Evolutionary conservation across 257 asterid genomes (phyloP).

Genomic region (Linaria vulgaris): DNA sequence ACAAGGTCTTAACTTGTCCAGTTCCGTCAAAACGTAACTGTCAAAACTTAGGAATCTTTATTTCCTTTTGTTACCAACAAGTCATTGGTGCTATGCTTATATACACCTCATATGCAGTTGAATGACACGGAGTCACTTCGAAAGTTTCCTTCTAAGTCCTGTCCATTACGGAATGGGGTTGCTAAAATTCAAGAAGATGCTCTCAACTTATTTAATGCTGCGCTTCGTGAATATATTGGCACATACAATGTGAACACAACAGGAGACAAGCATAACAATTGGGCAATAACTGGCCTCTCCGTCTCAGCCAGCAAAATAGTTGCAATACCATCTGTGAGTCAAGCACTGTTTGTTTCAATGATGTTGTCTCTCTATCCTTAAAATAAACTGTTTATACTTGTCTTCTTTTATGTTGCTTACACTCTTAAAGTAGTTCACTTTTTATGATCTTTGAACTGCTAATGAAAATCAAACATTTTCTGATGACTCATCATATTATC

Average conservation of each 20-base stretch:
- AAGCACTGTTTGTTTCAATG: not conserved
- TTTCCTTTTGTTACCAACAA: constrained; percentile 17
- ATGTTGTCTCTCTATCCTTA: not conserved
- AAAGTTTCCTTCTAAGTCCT: constrained; percentile 88
- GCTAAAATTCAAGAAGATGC: constrained; percentile 91
- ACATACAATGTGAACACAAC: constrained; percentile 36
- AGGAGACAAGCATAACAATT: constrained; percentile 48
- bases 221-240: constrained; percentile 80
- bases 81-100: constrained; percentile 2
- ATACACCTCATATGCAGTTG: constrained; percentile 39
- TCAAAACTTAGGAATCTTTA: constrained; percentile 11
- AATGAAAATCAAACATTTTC: constrained; percentile 18
- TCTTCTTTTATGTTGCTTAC: not conserved
- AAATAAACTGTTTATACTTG: constrained; percentile 4
- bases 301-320: constrained; percentile 85
- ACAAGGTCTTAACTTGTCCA: constrained; percentile 56
- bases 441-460: not conserved
- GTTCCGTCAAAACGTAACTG: constrained; percentile 19
- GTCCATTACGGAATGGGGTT: constrained; percentile 79
- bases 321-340: constrained; percentile 74
- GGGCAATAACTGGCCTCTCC: constrained; percentile 92
- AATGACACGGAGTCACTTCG: constrained; percentile 63
- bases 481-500: constrained; percentile 1
- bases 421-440: too few relatives aligned
- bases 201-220: constrained; percentile 71